A percentile compares a stretch with the other conserved stretches of the same genome.
Conservation (phyloP, 345 rosid species). For the Eucalyptus curtisii region DNA sequence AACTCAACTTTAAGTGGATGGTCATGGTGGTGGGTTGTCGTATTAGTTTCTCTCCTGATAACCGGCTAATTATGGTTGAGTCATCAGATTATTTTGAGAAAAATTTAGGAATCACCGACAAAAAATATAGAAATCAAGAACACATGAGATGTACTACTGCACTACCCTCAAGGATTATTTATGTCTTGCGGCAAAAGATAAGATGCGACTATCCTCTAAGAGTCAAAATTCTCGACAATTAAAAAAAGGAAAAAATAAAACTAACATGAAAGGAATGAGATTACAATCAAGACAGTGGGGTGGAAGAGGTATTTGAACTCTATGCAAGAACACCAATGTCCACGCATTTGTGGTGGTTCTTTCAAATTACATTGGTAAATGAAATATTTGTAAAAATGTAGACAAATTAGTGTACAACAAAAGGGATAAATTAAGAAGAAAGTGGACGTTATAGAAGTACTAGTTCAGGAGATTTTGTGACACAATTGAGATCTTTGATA, state of each 20-base stretch:
- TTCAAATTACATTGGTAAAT: too few relatives aligned
- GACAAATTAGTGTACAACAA: too few relatives aligned
- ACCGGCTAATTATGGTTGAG: background rate
- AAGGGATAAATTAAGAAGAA: too few relatives aligned
- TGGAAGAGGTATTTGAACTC: too few relatives aligned
- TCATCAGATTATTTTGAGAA: background rate
- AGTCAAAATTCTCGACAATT: background rate
- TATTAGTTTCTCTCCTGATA: background rate
- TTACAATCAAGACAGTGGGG: too few relatives aligned
- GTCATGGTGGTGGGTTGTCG: background rate
- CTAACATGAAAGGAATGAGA: too few relatives aligned
- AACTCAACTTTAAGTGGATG: background rate
- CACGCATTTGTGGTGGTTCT: too few relatives aligned
- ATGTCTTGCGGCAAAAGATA: background rate
- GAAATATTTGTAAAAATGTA: too few relatives aligned
- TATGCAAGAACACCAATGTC: too few relatives aligned
- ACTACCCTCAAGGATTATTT: background rate
- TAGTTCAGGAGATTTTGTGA: rapidly evolving
- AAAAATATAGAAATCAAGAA: background rate
- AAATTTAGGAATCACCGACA: background rate
- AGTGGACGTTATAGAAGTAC: too few relatives aligned
- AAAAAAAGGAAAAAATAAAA: background rate
- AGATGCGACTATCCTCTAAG: background rate
- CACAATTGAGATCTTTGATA: background rate
- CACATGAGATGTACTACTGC: rapidly evolving